Conservation (phyloP, 495 filamentous ascomycete genomes). For the Daldinia vernicosa region DNA sequence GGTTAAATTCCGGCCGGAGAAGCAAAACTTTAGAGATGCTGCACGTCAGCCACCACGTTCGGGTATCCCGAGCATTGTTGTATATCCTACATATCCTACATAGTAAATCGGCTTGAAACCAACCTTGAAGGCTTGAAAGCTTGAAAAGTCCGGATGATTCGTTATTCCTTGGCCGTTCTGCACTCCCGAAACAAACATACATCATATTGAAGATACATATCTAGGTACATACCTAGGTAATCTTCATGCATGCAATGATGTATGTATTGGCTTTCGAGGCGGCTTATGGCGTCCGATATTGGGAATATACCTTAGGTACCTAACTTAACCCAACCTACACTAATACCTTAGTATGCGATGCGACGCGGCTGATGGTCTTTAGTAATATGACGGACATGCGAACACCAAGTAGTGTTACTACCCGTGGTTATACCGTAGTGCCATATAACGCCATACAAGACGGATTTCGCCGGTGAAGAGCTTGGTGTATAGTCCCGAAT, state of each 20-base stretch:
- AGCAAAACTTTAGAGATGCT: constrained; percentile 23
- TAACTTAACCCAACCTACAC: not conserved
- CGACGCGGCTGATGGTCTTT: not conserved
- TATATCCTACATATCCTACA: no score
- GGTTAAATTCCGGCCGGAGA: constrained; percentile 25
- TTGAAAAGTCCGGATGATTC: constrained; percentile 18
- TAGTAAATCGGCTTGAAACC: constrained; percentile 3
- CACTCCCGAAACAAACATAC: not conserved
- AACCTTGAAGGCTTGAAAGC: no score
- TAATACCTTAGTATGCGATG: no score
- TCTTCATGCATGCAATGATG: not conserved
- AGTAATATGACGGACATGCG: constrained; percentile 1
- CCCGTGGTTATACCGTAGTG: not conserved
- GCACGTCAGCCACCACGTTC: constrained; percentile 40
- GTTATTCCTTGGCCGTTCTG: constrained; percentile 12
- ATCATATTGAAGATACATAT: not conserved
- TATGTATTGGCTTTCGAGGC: constrained; percentile 2
- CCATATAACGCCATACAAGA: constrained; percentile 10
- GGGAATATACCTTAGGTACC: not conserved
- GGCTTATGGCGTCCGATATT: constrained; percentile 10
- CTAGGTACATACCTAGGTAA: not conserved
- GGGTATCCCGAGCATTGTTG: constrained; percentile 29
- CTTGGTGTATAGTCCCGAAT: not conserved
- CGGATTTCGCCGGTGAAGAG: constrained; percentile 35
- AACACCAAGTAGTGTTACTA: not conserved